Evolutionary conservation across 169 alveolate genomes (phyloP), one percentile per base, ranked within the genome.

Genomic region (Amoebophrya sp.): DNA sequence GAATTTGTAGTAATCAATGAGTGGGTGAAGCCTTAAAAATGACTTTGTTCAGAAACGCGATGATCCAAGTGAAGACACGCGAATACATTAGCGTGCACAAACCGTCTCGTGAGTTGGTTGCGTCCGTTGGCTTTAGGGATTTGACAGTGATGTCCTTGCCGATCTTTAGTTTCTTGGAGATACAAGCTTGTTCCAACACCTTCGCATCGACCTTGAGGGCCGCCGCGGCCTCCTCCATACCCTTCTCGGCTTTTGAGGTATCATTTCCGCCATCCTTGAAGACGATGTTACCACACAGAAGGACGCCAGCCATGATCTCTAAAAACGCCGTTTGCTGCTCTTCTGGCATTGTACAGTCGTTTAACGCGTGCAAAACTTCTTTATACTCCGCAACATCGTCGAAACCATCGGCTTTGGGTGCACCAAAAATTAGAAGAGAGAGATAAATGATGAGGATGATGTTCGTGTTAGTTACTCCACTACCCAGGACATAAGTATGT

Each of bases 371-470:
- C 83, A 65, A 26, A 29, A 65, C 83, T 18, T 65, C 83, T 0
- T 6, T 6, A 36, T 65, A 65, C 83, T 65, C 83, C 38, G 83
- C 83, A 29, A 26, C n/a, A 36, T 65, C 83, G 83, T 65, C 83
- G 83, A 65, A 65, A 36, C 83, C 83, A 36, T 65, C 83, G 36
- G 83, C 83, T 36, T 65, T 65, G 83, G 83, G 83, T 29, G 83
- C 18, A 6, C 83, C 83, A n/a, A n/a, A n/a, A n/a, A n/a, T n/a
- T n/a, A n/a, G n/a, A n/a, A n/a, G n/a, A n/a, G n/a, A n/a, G n/a
- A n/a, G n/a, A n/a, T n/a, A n/a, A n/a, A n/a, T n/a, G n/a, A n/a
- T n/a, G n/a, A n/a, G n/a, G n/a, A n/a, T n/a, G n/a, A n/a, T n/a
- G n/a, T n/a, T n/a, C n/a, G n/a, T n/a, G n/a, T n/a, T n/a, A n/a